Percentiles rank a stretch among this genome's conserved stretches.
Evolutionary conservation across 1,284 basidiomycete genomes (phyloP).

Genomic region (Ustilago esculenta): DNA sequence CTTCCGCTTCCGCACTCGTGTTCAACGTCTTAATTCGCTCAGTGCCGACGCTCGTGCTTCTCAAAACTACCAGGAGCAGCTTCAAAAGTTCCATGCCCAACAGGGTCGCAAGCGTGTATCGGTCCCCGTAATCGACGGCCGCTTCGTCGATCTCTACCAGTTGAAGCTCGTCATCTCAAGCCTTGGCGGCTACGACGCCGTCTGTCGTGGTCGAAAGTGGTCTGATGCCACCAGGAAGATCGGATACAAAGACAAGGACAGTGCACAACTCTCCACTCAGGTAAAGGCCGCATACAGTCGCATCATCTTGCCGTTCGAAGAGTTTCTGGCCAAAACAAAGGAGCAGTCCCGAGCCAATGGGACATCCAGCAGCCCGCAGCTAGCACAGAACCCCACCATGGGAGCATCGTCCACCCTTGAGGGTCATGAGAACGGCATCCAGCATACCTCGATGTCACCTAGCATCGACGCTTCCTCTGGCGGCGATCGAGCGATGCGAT

Average conservation of each 20-base stretch:
- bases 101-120: conserved; percentile 76
- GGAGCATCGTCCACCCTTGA: conserved; percentile 4
- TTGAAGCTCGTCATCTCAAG: conserved; percentile 89
- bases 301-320: conserved; percentile 92
- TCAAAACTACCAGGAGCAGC: conserved; percentile 94
- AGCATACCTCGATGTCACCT: conserved; percentile 28
- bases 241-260: conserved; percentile 74
- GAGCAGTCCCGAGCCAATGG: conserved; percentile 49
- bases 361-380: conserved; percentile 19
- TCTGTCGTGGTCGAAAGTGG: conserved; percentile 85
- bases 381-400: conserved; percentile 30
- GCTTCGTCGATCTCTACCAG: conserved; percentile 89
- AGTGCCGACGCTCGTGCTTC: conserved; percentile 96
- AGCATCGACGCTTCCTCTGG: conserved; percentile 22
- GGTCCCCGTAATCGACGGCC: conserved; percentile 90
- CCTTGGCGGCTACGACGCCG: conserved; percentile 83
- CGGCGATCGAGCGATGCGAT: conserved; percentile 6
- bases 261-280: conserved; percentile 81
- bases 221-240: conserved; percentile 81
- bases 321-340: conserved; percentile 75
- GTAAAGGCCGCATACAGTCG: conserved; percentile 88
- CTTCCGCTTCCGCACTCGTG: conserved; percentile 92
- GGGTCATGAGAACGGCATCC: conserved; percentile 5
- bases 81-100: conserved; percentile 74
- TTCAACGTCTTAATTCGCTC: conserved; percentile 94